Percentiles rank a stretch among this genome's conserved stretches.
Conservation (phyloP, 225 moss, liverwort and hornwort genomes). For the Polytrichum commune region DNA sequence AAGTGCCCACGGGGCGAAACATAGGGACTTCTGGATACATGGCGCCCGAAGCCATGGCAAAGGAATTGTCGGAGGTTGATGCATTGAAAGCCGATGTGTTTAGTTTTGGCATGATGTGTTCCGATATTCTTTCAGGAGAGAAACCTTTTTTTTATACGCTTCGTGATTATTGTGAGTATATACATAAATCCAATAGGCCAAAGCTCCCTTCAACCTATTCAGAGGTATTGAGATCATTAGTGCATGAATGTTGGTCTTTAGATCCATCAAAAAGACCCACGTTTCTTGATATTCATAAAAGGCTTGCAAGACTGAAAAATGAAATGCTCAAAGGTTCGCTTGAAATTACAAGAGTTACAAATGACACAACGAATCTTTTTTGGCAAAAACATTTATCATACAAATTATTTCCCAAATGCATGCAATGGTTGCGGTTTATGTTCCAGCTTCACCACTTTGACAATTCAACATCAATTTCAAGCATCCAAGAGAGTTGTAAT, state of each 20-base stretch:
- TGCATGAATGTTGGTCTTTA: not conserved
- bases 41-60: not conserved
- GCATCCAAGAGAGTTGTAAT: not conserved
- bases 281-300: not conserved
- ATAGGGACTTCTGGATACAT: not conserved
- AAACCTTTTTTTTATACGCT: too few species aligned
- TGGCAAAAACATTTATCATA: not conserved
- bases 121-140: not conserved
- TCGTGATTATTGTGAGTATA: not conserved
- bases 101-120: constrained; percentile 1
- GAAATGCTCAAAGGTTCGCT: not conserved
- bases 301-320: not conserved
- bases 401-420: not conserved
- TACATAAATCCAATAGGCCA: not conserved
- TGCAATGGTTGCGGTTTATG: not conserved
- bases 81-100: not conserved
- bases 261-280: not conserved
- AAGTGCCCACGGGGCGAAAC: not conserved
- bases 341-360: not conserved
- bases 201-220: not conserved
- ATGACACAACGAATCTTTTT: not conserved
- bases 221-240: not conserved
- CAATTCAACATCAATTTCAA: not conserved
- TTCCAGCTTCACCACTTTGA: not conserved
- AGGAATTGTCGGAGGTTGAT: not conserved